phyloP scores from a whole-genome alignment of 352 stramenopile species.

The Phytophthora macrochlamydospora region DNA sequence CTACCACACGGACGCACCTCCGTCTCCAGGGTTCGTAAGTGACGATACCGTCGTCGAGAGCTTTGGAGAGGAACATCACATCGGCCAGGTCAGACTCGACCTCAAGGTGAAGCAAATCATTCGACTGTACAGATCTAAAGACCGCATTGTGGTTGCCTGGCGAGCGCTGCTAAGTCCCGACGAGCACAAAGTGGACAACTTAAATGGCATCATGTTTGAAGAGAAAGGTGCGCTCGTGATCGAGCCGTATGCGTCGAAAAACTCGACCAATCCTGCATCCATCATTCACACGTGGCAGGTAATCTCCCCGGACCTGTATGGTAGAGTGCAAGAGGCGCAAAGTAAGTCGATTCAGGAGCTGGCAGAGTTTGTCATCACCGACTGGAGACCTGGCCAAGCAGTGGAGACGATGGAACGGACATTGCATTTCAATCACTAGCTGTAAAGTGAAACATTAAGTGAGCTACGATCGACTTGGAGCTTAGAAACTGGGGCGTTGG shows the following conservation, averaged over 20 bases:
- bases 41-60: slow-evolving; percentile 68
- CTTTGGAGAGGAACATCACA: slow-evolving; percentile 56
- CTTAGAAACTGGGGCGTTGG: slow-evolving; percentile 2
- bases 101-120: slow-evolving; percentile 56
- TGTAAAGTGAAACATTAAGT: no score
- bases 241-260: slow-evolving; percentile 17
- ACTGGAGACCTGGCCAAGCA: slow-evolving; percentile 26
- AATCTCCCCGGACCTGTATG: slow-evolving; percentile 30
- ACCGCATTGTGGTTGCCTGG: slow-evolving; percentile 51
- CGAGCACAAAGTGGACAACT: slow-evolving; percentile 47
- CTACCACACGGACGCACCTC: slow-evolving; percentile 24
- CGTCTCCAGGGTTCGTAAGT: slow-evolving; percentile 11
- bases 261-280: slow-evolving; percentile 9
- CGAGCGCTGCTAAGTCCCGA: slow-evolving; percentile 47
- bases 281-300: slow-evolving; percentile 50
- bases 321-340: not conserved
- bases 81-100: slow-evolving; percentile 39
- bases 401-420: slow-evolving; percentile 47
- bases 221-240: slow-evolving; percentile 70
- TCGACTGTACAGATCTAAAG: slow-evolving; percentile 40
- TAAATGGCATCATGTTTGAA: slow-evolving; percentile 45
- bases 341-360: slow-evolving; percentile 36
- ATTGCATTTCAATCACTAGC: slow-evolving; percentile 8
- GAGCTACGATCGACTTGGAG: no score
- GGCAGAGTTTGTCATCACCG: slow-evolving; percentile 35